Evolutionary conservation across 768 basidiomycete species (phyloP), one percentile per base, ranked within the genome.

Genomic region (Mycena metata): DNA sequence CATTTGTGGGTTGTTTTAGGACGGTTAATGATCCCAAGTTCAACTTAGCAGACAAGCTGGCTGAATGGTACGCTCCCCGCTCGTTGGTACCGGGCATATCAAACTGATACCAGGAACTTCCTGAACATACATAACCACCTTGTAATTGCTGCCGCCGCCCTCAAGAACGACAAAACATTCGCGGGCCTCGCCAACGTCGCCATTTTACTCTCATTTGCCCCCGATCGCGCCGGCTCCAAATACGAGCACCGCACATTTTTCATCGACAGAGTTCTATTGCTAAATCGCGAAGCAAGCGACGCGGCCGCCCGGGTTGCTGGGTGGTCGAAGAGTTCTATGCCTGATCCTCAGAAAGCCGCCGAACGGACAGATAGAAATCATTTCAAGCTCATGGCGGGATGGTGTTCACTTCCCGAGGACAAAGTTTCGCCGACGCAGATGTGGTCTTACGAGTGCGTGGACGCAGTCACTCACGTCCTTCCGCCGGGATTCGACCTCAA

Each of bases 91-190:
- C n/a, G n/a, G n/a, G n/a, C n/a, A n/a, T n/a, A n/a, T n/a, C n/a
- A n/a, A n/a, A n/a, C n/a, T n/a, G n/a, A n/a, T n/a, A n/a, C n/a
- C 17, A 65, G 56, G 56, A 57, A 58, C 23, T 58, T 65, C 26
- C 11, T 65, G 55, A 65, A 65, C 46, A 5, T 49, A 9, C 19
- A 23, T 1, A 65, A 65, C 55, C 64, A 42, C 30, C 39, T 49
- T 30, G 39, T 52, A 26, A 65, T 65, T 23, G 56, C 64, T 1
- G 19, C 56, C 15, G 55, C 64, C 7, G 55, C 64, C 11, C 9
- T 64, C 21, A 64, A 57, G 46, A 64, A 56, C 35, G 36, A 57
- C 54, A 30, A 30, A 1, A 64, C 35, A 19, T 30, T 65, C 17
- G 64, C 64, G 10, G 55, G 24, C 13, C 49, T 45, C 10, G n/a